Evolutionary conservation across 164 flowering plant genomes (phyloP).

Genomic region (Magnolia kwangsiensis): DNA sequence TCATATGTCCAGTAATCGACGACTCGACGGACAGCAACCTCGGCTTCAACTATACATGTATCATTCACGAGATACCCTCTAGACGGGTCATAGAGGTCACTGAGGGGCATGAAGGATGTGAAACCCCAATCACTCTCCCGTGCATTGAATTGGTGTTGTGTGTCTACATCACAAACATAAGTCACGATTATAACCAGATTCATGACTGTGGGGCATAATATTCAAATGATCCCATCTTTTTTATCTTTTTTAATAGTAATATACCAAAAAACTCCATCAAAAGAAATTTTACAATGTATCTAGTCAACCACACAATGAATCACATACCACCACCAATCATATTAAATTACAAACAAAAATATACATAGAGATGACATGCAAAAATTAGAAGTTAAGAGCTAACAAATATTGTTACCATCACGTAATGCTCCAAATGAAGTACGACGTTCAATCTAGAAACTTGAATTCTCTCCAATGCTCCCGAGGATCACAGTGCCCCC

Average conservation of each 20-base stretch:
- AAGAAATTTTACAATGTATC: not conserved
- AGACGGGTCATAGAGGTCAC: conserved; percentile 73
- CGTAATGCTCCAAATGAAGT: too few relatives aligned
- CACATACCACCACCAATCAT: not conserved
- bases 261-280: not conserved
- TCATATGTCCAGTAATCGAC: conserved; percentile 84
- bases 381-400: too few relatives aligned
- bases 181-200: conserved; percentile 4
- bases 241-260: not conserved
- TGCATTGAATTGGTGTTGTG: conserved; percentile 83
- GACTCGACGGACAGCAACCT: conserved; percentile 71
- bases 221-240: not conserved
- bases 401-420: too few relatives aligned
- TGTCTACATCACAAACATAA: conserved; percentile 45
- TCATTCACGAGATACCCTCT: conserved; percentile 80
- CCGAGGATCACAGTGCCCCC: too few relatives aligned
- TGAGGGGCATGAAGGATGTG: conserved; percentile 86
- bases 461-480: too few relatives aligned
- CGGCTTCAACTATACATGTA: conserved; percentile 66
- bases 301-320: not conserved
- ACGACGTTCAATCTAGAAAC: too few relatives aligned
- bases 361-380: not conserved
- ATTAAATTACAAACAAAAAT: not conserved
- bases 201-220: not conserved
- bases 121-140: conserved; percentile 95